These are phyloP conservation scores for Balakata baccata DNA, from an alignment of 345 rosid genomes.

Conservation along the genomic window DNA sequence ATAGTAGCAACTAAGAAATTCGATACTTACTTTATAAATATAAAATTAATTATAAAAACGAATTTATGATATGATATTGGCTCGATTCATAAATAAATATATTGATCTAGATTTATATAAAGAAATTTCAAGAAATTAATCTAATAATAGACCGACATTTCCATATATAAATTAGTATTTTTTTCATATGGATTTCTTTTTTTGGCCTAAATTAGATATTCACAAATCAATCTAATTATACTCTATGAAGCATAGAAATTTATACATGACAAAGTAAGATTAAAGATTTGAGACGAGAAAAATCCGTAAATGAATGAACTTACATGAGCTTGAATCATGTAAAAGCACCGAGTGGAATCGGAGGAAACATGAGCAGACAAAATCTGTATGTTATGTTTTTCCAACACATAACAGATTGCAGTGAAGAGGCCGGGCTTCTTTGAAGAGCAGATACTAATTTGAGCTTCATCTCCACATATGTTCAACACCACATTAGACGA, in stretches of 20 bases:
- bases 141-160: too few relatives aligned
- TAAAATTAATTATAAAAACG: too few relatives aligned
- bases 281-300: too few relatives aligned
- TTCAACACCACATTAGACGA: slow-evolving; percentile 58
- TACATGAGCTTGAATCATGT: slow-evolving; percentile 62
- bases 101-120: too few relatives aligned
- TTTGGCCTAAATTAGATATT: too few relatives aligned
- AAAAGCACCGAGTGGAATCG: slow-evolving; percentile 32
- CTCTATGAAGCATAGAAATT: background rate
- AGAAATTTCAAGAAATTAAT: too few relatives aligned
- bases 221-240: too few relatives aligned
- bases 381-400: slow-evolving; percentile 57
- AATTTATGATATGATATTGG: too few relatives aligned
- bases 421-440: slow-evolving; percentile 50
- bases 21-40: too few relatives aligned
- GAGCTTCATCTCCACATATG: slow-evolving; percentile 58
- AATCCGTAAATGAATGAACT: slow-evolving; percentile 11
- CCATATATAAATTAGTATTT: too few relatives aligned
- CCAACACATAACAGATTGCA: slow-evolving; percentile 47
- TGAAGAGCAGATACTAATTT: slow-evolving; percentile 47
- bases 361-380: slow-evolving; percentile 50
- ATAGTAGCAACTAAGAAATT: background rate
- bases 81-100: too few relatives aligned
- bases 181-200: too few relatives aligned
- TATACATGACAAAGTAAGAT: background rate